Evolutionary conservation across 371 early-diverging fungal species (phyloP), one percentile per base, ranked within the genome.

Genomic region (Massospora cicadina): DNA sequence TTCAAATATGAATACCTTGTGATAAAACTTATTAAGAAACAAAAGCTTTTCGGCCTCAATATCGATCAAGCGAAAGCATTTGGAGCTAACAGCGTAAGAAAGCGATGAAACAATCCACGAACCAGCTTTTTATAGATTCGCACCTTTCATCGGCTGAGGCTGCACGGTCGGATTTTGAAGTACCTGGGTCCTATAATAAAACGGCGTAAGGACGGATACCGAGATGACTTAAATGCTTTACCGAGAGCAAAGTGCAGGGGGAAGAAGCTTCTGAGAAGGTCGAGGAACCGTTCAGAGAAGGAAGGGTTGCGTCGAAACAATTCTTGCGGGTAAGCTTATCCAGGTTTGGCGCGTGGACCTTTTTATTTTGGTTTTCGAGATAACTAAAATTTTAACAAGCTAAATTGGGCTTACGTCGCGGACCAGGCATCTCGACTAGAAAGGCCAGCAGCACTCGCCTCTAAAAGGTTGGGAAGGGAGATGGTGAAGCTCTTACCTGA

Each of bases 361-460:
- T 62, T 33, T 62, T 62, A 33, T 62, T 31, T 23, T 31, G 24
- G 10, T 62, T 62, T 33, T 30, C 62, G n/a, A 62, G 43, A 30
- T 62, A 62, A 24, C 62, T 62, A 33, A n/a, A 23, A 33, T 21
- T n/a, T 24, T 31, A 33, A 43, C 2, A 0, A 62, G 25, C 26
- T 21, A 28, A 60, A 28, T 12, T 30, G 13, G 26, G 25, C n/a
- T 29, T 62, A 62, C 62, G 62, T 62, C 24, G 24, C 62, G 53
- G 62, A 62, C 62, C 62, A 62, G 43, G 62, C 62, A 43, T 62
- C 62, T 33, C 62, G 32, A 31, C 53, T 62, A n/a, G 43, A 23
- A 23, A 62, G 27, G 12, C 62, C 62, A n/a, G 62, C 24, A 33
- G 28, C 62, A 33, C 21, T 62, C 2, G 62, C 26, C 26, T 27